These are phyloP conservation scores for Gaertneriomyces semiglobifer DNA, from an alignment of 192 early-diverging fungal genomes.

Conservation along the genomic window DNA sequence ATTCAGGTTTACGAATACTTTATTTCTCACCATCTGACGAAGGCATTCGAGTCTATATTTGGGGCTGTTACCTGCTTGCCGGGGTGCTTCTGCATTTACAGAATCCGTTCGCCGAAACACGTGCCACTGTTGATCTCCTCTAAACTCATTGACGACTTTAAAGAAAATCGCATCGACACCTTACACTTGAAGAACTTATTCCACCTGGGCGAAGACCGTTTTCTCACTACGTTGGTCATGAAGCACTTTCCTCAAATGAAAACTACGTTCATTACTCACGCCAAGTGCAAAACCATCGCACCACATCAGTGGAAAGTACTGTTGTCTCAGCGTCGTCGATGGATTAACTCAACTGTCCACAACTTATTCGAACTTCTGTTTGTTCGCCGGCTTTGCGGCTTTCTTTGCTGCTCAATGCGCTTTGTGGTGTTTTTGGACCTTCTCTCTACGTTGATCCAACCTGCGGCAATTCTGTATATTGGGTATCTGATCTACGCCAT, in stretches of 20 bases:
- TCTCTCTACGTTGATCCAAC: conserved; percentile 88
- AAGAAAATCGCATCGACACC: conserved; percentile 81
- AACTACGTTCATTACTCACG: conserved; percentile 84
- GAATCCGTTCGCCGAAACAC: conserved; percentile 48
- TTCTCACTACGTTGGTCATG: conserved; percentile 90
- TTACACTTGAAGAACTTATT: conserved; percentile 91
- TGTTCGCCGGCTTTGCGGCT: conserved; percentile 82
- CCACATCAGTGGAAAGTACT: conserved; percentile 82
- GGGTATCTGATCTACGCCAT: conserved; percentile 70
- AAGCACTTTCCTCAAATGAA: conserved; percentile 91
- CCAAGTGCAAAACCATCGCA: conserved; percentile 76
- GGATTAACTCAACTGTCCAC: conserved; percentile 95
- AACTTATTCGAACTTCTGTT: conserved; percentile 81
- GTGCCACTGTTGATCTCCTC: conserved; percentile 73
- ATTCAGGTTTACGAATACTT: conserved; percentile 96
- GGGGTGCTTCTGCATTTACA: conserved; percentile 51
- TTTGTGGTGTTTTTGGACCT: conserved; percentile 93
- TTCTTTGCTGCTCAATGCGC: conserved; percentile 90
- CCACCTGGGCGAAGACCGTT: conserved; percentile 87
- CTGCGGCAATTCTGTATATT: conserved; percentile 55
- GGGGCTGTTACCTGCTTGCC: conserved; percentile 53
- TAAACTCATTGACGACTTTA: conserved; percentile 74
- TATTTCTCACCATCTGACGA: conserved; percentile 90
- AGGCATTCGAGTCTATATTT: conserved; percentile 52
- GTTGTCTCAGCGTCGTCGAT: conserved; percentile 85